Conservation (phyloP, 2,329 filamentous ascomycete genomes). For the Talaromyces sp. region DNA sequence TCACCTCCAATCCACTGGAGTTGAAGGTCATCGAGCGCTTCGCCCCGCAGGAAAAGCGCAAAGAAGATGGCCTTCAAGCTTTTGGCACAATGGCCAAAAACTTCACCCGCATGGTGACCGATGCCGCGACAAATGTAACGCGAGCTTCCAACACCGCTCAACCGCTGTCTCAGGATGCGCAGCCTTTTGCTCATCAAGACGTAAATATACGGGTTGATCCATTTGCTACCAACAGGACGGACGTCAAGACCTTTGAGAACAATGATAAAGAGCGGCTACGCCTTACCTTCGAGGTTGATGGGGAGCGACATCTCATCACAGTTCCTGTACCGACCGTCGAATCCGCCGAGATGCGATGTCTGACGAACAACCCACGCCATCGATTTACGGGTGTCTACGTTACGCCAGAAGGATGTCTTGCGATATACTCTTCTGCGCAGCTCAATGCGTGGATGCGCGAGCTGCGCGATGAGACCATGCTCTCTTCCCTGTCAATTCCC, state of each 20-base stretch:
- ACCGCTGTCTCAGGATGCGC: constrained; percentile 48
- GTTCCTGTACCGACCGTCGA: constrained; percentile 60
- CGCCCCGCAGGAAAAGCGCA: constrained; percentile 48
- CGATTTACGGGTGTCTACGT: constrained; percentile 66
- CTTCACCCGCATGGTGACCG: constrained; percentile 44
- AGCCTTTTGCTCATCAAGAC: constrained; percentile 60
- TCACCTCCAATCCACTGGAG: constrained; percentile 69
- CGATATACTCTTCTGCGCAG: constrained; percentile 67
- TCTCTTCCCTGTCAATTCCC: constrained; percentile 82
- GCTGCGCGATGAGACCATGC: constrained; percentile 65
- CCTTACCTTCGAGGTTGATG: constrained; percentile 64
- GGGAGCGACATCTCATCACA: constrained; percentile 68
- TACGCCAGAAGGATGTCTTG: constrained; percentile 50
- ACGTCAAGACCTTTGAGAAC: constrained; percentile 58
- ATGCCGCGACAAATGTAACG: constrained; percentile 41
- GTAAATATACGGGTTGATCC: constrained; percentile 62
- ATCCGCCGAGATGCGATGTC: constrained; percentile 58
- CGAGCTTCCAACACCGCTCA: constrained; percentile 45
- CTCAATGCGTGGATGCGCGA: constrained; percentile 76
- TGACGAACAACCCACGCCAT: constrained; percentile 50
- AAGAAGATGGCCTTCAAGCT: constrained; percentile 24
- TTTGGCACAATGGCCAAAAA: constrained; percentile 46
- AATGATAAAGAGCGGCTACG: constrained; percentile 63
- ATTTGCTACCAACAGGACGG: constrained; percentile 63
- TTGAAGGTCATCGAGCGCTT: constrained; percentile 73